Evolutionary conservation across 495 filamentous ascomycete species (phyloP), one percentile per base, ranked within the genome.

Genomic region (Aspergillus campestris): DNA sequence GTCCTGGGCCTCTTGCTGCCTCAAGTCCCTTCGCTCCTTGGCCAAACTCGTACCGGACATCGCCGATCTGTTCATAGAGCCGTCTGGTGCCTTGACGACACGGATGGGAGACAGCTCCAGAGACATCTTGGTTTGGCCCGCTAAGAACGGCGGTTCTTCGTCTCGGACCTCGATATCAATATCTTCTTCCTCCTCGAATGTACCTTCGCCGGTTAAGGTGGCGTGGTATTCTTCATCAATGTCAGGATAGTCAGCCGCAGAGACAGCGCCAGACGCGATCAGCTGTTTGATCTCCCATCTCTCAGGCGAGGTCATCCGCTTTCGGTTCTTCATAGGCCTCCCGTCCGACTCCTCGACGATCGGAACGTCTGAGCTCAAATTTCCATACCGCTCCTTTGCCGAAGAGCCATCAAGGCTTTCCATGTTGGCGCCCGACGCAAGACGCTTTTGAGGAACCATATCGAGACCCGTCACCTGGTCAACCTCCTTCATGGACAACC

Each of bases 271-370:
- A 6, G 94, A 95, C 12, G 92, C 87, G 53, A 98, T 97, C 36
- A 97, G 73, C 57, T 97, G 94, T 45, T 87, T 84, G 48, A 98
- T 96, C 61, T 98, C 92, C 89, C 90, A 98, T 52, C 92, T 71
- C 56, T 98, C 92, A 3, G 91, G 92, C 3, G 89, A 95, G 0
- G 91, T 96, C 81, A 97, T 78, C 39, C 94, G 77, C 65, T 98
- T 97, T 57, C 86, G 88, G 12, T 73, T 79, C 34, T 69, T 73
- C 60, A 72, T 75, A 0, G 67, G 66, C 27, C 64, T 75, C 10
- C 65, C 80, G 61, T 76, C 65, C 13, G 67, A 74, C 40, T 72
- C 80, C 53, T 86, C 85, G 35, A 88, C 74, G 42, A 88, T 74
- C 2, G 83, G 81, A 0, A 86, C 78, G 31, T 74, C 69, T 9